Percentiles rank a stretch among this genome's conserved stretches.
phyloP scores from a whole-genome alignment of 176 grass and related monocot genomes.

The maize (Zea mays) region DNA sequence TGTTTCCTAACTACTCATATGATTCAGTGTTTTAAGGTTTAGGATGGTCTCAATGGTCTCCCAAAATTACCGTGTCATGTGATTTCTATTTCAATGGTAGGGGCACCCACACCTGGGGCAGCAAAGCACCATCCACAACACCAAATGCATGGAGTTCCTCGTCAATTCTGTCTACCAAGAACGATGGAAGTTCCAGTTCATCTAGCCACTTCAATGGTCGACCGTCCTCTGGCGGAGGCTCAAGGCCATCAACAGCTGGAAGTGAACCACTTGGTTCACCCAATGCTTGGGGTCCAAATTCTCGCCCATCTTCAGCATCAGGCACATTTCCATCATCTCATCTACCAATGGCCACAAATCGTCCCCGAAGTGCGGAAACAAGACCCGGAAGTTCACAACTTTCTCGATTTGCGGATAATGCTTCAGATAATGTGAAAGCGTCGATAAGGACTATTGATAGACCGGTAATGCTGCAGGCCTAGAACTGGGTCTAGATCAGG shows the following conservation, averaged over 20 bases:
- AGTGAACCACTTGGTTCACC: conserved; percentile 77
- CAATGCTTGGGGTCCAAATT: conserved; percentile 80
- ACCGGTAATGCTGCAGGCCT: conserved; percentile 37
- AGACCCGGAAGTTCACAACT: conserved; percentile 94
- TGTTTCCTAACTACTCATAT: conserved; percentile 16
- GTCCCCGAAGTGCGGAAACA: conserved; percentile 95
- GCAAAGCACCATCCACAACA: conserved; percentile 53
- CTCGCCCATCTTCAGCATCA: conserved; percentile 84
- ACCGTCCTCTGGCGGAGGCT: conserved; percentile 81
- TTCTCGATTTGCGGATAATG: conserved; percentile 90
- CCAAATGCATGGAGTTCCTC: conserved; percentile 87
- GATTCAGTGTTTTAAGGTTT: background rate
- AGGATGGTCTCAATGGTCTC: conserved; percentile 32
- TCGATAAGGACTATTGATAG: conserved; percentile 58
- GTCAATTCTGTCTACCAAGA: conserved; percentile 82
- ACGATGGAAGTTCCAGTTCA: conserved; percentile 54
- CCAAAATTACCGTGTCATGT: conserved; percentile 15
- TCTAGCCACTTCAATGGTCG: conserved; percentile 60
- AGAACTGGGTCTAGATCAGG: background rate
- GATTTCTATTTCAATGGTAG: conserved; percentile 48
- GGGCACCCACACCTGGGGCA: conserved; percentile 94
- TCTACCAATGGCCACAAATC: conserved; percentile 46
- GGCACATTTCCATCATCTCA: conserved; percentile 66
- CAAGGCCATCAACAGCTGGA: conserved; percentile 87
- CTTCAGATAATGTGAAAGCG: conserved; percentile 47